Conservation (phyloP, 2,329 filamentous ascomycete genomes). For the Raffaelea albimanens region DNA sequence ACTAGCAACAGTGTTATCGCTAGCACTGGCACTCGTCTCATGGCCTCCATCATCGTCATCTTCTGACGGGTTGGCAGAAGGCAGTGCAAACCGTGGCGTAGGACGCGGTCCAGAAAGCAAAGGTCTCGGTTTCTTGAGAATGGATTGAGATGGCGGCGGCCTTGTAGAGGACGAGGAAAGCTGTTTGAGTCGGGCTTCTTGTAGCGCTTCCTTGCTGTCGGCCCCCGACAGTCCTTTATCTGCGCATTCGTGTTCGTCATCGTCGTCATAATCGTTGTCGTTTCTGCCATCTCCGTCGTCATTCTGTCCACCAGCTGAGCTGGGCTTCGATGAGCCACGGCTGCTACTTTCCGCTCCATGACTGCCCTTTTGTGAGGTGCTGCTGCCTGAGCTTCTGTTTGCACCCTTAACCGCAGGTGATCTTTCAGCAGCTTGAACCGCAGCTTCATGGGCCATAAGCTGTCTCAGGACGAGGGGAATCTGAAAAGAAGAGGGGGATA, state of each 20-base stretch:
- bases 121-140: conserved; percentile 46
- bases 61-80: conserved; percentile 32
- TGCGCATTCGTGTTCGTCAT: too few species aligned
- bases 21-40: conserved; percentile 10
- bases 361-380: too few species aligned
- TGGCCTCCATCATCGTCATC: conserved; percentile 22
- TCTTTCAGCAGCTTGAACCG: too few species aligned
- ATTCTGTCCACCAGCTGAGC: too few species aligned
- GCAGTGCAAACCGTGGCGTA: conserved; percentile 52
- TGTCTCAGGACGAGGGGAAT: not conserved
- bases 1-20: conserved; percentile 8
- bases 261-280: too few species aligned
- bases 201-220: not conserved
- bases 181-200: conserved; percentile 12
- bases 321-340: too few species aligned
- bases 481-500: not conserved
- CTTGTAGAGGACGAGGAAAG: conserved; percentile 32
- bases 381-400: too few species aligned
- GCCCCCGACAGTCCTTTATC: too few species aligned
- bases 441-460: too few species aligned
- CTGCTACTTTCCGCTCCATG: too few species aligned
- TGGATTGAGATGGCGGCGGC: conserved; percentile 43
- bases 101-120: conserved; percentile 36
- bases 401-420: too few species aligned
- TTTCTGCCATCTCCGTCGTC: too few species aligned